A percentile compares a stretch with the other conserved stretches of the same genome.
Evolutionary conservation across 305 asterid genomes (phyloP).

Genomic region (Fraxinus floribunda): DNA sequence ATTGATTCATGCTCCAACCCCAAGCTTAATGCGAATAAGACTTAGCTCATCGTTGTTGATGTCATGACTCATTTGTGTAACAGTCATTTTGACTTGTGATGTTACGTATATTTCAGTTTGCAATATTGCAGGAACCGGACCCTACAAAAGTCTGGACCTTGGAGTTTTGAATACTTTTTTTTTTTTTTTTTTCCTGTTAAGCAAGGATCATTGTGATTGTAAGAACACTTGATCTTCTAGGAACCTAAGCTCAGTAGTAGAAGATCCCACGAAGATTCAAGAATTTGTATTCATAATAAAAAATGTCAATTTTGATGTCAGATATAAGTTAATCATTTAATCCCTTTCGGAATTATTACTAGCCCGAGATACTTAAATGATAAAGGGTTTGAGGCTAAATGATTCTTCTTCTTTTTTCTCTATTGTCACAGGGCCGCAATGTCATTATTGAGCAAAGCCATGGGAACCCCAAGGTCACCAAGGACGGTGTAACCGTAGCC

Average conservation of each 20-base stretch:
- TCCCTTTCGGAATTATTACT: neutral
- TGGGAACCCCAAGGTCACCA: constrained; percentile 69
- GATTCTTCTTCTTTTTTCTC: constrained; percentile 3
- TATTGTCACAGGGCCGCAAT: constrained; percentile 60
- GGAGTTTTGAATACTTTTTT: neutral
- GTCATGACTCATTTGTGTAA: neutral
- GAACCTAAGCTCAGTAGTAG: neutral
- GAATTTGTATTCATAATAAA: neutral
- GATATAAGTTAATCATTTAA: neutral
- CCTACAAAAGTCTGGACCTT: neutral
- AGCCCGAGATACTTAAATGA: constrained; percentile 6
- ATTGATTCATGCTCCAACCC: neutral
- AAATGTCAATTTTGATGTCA: neutral
- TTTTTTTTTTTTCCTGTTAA: neutral
- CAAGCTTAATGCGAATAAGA: neutral
- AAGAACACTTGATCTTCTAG: neutral
- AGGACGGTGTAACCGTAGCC: constrained; percentile 93
- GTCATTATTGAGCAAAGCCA: constrained; percentile 65
- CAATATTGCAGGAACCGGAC: neutral
- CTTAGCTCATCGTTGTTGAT: neutral
- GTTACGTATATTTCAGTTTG: neutral
- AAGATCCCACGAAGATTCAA: constrained; percentile 8
- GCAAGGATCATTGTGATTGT: neutral
- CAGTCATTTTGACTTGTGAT: neutral
- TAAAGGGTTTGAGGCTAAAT: neutral